Evolutionary conservation across 2,329 filamentous ascomycete genomes (phyloP).

Genomic region (Fusarium pilosicola): DNA sequence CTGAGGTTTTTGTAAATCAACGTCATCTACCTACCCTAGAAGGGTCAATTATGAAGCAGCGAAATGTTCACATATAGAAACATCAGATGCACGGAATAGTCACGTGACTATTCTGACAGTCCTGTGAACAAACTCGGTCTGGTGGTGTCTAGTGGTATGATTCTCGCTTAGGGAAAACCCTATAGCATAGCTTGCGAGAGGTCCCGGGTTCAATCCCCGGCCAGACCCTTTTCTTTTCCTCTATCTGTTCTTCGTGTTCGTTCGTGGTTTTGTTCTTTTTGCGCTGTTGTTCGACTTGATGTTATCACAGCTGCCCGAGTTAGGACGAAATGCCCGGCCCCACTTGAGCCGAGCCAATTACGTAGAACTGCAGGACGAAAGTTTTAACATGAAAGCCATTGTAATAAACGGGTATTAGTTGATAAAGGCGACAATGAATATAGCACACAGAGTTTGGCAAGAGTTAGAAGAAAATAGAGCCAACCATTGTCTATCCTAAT

Average conservation of each 20-base stretch:
- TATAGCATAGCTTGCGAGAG: conserved; percentile 54
- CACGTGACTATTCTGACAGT: conserved; percentile 41
- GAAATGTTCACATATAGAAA: no score
- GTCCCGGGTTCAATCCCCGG: conserved; percentile 60
- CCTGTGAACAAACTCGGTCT: conserved; percentile 52
- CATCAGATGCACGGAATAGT: no score
- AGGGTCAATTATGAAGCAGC: fast-evolving
- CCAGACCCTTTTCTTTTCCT: conserved; percentile 49
- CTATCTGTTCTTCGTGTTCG: not conserved
- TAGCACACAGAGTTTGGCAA: not conserved
- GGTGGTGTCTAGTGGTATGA: conserved; percentile 76
- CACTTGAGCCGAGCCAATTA: not conserved
- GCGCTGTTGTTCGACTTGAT: not conserved
- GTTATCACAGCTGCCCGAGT: not conserved
- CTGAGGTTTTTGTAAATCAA: not conserved
- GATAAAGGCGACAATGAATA: not conserved
- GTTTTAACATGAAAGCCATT: not conserved
- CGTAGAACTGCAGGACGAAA: not conserved
- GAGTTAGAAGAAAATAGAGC: conserved; percentile 19
- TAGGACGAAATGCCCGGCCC: not conserved
- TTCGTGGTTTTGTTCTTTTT: not conserved
- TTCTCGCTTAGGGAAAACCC: conserved; percentile 72
- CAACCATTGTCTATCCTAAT: conserved; percentile 44
- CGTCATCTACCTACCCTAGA: not conserved
- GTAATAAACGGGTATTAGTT: not conserved